phyloP scores from a whole-genome alignment of 352 stramenopile species.

The Globisporangium alternatum region DNA sequence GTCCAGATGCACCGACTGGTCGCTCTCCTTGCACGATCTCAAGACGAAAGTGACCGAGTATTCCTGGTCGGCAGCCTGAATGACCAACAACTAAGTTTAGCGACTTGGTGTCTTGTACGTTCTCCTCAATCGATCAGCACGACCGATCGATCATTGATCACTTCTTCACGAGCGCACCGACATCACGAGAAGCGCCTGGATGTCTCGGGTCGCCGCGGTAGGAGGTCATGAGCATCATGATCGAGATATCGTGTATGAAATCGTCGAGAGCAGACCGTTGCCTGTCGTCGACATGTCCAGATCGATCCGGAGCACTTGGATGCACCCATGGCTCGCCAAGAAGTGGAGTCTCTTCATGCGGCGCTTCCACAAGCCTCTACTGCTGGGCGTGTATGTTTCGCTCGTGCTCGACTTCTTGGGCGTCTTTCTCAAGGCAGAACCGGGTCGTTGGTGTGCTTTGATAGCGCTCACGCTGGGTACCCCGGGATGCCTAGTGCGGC shows the following conservation, averaged over 20 bases:
- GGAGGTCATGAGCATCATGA: neutral
- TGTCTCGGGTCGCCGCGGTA: neutral
- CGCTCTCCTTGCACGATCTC: neutral
- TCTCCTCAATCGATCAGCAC: neutral
- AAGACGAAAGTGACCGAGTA: neutral
- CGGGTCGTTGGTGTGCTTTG: slow-evolving; percentile 3
- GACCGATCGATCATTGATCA: neutral
- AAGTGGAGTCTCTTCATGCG: slow-evolving; percentile 2
- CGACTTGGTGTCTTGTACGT: neutral
- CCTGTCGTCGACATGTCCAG: slow-evolving; percentile 1
- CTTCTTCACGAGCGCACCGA: neutral
- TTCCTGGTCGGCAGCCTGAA: neutral
- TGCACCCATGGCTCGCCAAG: slow-evolving; percentile 1
- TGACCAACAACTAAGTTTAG: neutral
- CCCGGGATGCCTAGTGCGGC: neutral
- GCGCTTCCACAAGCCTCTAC: neutral
- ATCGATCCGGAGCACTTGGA: neutral
- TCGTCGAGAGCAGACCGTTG: neutral
- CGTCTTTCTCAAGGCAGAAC: slow-evolving; percentile 1
- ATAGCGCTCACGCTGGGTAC: neutral
- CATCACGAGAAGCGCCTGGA: neutral
- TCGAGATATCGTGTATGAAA: neutral
- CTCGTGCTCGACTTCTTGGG: slow-evolving; percentile 1
- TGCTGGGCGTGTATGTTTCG: slow-evolving; percentile 1
- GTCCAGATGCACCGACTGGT: neutral